Percentiles rank a stretch among this genome's conserved stretches.
Conservation (phyloP, 2,329 filamentous ascomycete genomes). For the Monosporascus sp. region DNA sequence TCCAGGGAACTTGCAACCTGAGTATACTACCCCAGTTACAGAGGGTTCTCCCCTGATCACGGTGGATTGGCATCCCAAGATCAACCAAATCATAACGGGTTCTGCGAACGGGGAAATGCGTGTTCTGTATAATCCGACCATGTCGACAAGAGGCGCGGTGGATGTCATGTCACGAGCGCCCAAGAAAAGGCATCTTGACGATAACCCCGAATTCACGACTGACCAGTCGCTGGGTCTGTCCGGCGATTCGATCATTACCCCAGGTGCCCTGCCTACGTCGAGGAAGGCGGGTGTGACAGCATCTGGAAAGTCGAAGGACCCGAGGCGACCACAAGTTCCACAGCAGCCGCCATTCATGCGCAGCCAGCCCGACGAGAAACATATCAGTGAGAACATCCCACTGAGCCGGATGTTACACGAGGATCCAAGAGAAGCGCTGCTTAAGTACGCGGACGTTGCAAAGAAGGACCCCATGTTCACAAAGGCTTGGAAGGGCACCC, state of each 20-base stretch:
- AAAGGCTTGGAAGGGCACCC: constrained; percentile 84
- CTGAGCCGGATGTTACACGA: constrained; percentile 92
- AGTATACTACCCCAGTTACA: constrained; percentile 85
- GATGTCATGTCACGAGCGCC: constrained; percentile 89
- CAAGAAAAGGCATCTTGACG: constrained; percentile 92
- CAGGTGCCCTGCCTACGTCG: constrained; percentile 52
- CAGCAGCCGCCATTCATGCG: constrained; percentile 85
- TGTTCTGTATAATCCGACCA: constrained; percentile 83
- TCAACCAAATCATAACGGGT: constrained; percentile 94
- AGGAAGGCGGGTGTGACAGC: constrained; percentile 68
- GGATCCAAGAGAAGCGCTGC: constrained; percentile 85
- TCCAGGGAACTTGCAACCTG: constrained; percentile 79
- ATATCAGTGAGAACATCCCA: constrained; percentile 83
- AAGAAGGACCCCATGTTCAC: constrained; percentile 94
- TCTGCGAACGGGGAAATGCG: constrained; percentile 88
- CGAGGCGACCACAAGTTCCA: constrained; percentile 78
- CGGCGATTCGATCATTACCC: constrained; percentile 72
- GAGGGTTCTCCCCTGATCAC: constrained; percentile 76
- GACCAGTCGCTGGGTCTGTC: constrained; percentile 78
- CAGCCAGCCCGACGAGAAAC: constrained; percentile 81
- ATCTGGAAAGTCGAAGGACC: constrained; percentile 72
- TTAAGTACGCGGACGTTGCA: constrained; percentile 92
- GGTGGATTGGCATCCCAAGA: constrained; percentile 85
- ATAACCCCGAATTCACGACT: constrained; percentile 81
- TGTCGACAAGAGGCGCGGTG: constrained; percentile 75